Percentiles rank a stretch among this genome's conserved stretches.
Evolutionary conservation across 345 rosid genomes (phyloP).

Genomic region (Gossypioides kirkii): DNA sequence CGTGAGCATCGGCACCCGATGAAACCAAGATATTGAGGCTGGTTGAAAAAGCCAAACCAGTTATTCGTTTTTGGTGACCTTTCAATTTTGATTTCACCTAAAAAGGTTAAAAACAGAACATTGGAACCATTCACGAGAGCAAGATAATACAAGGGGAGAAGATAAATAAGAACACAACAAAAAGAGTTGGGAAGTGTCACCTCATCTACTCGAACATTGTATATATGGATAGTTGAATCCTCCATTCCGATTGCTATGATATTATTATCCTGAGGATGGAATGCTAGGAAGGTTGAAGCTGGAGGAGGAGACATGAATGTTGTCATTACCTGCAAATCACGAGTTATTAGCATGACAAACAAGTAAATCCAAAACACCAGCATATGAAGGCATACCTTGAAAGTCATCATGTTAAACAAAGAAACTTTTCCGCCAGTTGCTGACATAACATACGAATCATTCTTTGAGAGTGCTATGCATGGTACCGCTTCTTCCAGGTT

Average conservation of each 20-base stretch:
- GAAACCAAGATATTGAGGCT: constrained; percentile 33
- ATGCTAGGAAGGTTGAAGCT: constrained; percentile 31
- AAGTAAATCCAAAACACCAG: not conserved
- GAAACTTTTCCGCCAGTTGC: constrained; percentile 91
- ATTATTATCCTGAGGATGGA: constrained; percentile 41
- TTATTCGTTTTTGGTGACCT: constrained; percentile 36
- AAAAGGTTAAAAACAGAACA: not conserved
- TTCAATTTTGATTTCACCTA: constrained; percentile 37
- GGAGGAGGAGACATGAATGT: constrained; percentile 32
- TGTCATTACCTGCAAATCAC: constrained; percentile 24
- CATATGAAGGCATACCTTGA: constrained; percentile 47
- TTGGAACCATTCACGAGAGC: not conserved
- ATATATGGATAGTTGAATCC: constrained; percentile 32
- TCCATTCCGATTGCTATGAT: constrained; percentile 36
- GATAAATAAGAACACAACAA: not conserved
- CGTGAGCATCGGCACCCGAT: constrained; percentile 48
- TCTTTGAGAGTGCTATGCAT: constrained; percentile 91
- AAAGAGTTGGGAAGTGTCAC: constrained; percentile 15
- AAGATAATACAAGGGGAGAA: not conserved
- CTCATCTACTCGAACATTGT: constrained; percentile 28
- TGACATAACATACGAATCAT: constrained; percentile 87
- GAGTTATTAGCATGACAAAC: not conserved
- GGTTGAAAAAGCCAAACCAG: constrained; percentile 40
- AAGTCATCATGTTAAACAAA: constrained; percentile 87
- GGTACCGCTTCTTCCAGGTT: constrained; percentile 80